These are phyloP conservation scores for Picochlorum sp. DNA, from an alignment of 139 green algal species.

Conservation along the genomic window DNA sequence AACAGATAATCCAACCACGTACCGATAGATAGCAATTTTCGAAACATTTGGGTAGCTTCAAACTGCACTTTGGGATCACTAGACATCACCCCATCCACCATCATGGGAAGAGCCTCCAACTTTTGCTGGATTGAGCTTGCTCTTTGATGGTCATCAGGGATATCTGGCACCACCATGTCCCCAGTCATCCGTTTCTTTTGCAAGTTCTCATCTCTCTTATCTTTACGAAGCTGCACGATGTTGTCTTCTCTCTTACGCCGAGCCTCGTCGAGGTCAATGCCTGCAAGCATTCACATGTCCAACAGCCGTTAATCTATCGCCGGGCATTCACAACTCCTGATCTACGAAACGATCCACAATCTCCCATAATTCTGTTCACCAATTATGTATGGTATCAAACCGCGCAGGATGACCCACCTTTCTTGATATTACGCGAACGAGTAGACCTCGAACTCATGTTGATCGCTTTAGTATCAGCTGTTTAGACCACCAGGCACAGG, in stretches of 20 bases:
- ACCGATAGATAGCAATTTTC: constrained; percentile 98
- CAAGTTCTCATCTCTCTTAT: constrained; percentile 94
- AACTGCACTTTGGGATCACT: constrained; percentile 75
- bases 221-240: constrained; percentile 93
- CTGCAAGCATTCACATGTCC: constrained; percentile 63
- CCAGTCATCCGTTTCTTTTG: constrained; percentile 89
- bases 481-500: too few species aligned
- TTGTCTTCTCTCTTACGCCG: constrained; percentile 92
- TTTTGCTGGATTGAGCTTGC: constrained; percentile 34
- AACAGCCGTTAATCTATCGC: background rate
- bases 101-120: constrained; percentile 86
- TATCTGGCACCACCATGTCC: constrained; percentile 3
- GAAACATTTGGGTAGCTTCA: constrained; percentile 92
- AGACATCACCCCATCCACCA: constrained; percentile 83
- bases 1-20: too few species aligned
- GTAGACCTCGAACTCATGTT: too few species aligned
- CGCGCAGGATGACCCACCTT: too few species aligned
- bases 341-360: too few species aligned
- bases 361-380: too few species aligned
- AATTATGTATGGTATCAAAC: too few species aligned
- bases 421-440: too few species aligned
- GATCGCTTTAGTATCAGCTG: too few species aligned
- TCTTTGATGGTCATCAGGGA: constrained; percentile 19
- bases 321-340: too few species aligned
- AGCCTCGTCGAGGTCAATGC: constrained; percentile 85